Evolutionary conservation across 2,329 filamentous ascomycete genomes (phyloP).

Genomic region (Lecanosticta acicola): DNA sequence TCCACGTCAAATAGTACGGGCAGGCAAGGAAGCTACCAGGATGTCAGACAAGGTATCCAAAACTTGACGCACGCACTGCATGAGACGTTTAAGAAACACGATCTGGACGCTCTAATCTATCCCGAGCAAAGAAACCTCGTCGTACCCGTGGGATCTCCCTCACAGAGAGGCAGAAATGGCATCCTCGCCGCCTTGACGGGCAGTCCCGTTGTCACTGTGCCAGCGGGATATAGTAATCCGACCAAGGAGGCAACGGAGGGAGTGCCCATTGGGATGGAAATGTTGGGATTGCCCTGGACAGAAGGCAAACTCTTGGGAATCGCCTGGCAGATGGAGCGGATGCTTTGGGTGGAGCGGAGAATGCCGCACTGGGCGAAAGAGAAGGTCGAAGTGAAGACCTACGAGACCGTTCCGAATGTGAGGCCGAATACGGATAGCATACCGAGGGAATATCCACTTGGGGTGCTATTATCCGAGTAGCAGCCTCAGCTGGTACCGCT

Average conservation of each 20-base stretch:
- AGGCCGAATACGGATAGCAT: constrained; percentile 41
- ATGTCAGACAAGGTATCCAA: constrained; percentile 45
- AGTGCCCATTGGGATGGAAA: constrained; percentile 60
- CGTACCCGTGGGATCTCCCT: constrained; percentile 51
- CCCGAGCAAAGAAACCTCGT: constrained; percentile 61
- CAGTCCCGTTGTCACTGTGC: constrained; percentile 49
- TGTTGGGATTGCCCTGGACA: constrained; percentile 52
- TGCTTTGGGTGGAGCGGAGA: constrained; percentile 41
- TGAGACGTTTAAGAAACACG: constrained; percentile 45
- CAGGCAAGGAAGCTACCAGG: constrained; percentile 36
- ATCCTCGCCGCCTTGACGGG: constrained; percentile 52
- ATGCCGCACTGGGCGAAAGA: constrained; percentile 44
- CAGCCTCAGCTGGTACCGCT: no score
- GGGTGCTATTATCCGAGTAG: no score
- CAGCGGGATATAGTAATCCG: constrained; percentile 48
- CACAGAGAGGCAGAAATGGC: constrained; percentile 56
- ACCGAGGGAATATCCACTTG: constrained; percentile 45
- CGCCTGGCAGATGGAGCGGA: constrained; percentile 47
- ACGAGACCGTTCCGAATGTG: constrained; percentile 42
- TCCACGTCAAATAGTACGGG: constrained; percentile 43
- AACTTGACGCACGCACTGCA: constrained; percentile 49
- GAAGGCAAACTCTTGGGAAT: constrained; percentile 52
- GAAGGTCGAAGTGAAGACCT: constrained; percentile 36
- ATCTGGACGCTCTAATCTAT: constrained; percentile 56
- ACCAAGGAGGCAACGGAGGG: constrained; percentile 49